These are phyloP conservation scores for Gomphus bonarii DNA, from an alignment of 1,284 basidiomycete species.

Conservation along the genomic window DNA sequence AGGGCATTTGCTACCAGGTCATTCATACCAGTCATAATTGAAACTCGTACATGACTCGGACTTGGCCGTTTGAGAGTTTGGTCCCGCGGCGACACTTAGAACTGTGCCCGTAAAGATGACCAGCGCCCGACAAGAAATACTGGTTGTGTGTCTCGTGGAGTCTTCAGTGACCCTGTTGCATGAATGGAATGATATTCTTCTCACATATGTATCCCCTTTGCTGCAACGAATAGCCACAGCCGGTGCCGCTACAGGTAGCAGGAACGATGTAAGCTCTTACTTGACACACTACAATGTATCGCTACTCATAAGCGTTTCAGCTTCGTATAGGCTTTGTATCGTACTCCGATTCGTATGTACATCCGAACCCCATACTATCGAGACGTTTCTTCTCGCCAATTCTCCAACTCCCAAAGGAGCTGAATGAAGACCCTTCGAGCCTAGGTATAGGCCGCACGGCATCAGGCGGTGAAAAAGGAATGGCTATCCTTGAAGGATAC, in stretches of 20 bases:
- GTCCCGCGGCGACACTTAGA: neutral
- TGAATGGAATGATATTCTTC: conserved; percentile 41
- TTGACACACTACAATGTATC: conserved; percentile 14
- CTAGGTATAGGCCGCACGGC: conserved; percentile 49
- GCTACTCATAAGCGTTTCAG: conserved; percentile 21
- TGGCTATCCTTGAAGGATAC: conserved; percentile 62
- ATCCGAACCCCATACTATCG: conserved; percentile 42
- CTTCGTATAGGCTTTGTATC: conserved; percentile 45
- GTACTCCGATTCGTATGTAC: conserved; percentile 42
- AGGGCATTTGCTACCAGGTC: conserved; percentile 35
- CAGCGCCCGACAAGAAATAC: conserved; percentile 15
- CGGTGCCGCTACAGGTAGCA: no score
- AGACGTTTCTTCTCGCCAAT: conserved; percentile 45
- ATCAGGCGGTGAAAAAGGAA: conserved; percentile 37
- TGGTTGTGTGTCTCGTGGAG: conserved; percentile 53
- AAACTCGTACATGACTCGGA: neutral
- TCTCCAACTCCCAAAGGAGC: conserved; percentile 28
- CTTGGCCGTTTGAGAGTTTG: neutral
- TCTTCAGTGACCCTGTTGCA: conserved; percentile 43
- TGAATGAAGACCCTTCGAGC: conserved; percentile 35
- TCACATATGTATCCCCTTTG: conserved; percentile 41
- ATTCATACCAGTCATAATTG: neutral
- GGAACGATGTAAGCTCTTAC: conserved; percentile 26
- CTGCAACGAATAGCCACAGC: conserved; percentile 33
- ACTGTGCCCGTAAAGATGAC: neutral